A percentile compares a stretch with the other conserved stretches of the same genome.
Evolutionary conservation across 257 asterid genomes (phyloP).

Genomic region (Lantana camara): DNA sequence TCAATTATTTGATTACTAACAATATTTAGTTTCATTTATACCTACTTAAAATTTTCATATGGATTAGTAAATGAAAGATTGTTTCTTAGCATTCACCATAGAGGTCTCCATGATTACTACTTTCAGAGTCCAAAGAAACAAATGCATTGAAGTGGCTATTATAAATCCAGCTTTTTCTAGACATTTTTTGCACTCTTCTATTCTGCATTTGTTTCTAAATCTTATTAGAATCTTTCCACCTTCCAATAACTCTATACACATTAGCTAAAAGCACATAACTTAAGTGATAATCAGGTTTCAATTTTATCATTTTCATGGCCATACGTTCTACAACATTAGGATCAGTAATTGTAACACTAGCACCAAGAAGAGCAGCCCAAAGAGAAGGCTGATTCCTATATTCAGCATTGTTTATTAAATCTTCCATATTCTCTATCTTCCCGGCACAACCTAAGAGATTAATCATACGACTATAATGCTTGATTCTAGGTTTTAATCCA

Average conservation of each 20-base stretch:
- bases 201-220: constrained; percentile 58
- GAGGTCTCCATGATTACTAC: constrained; percentile 18
- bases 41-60: too few species aligned
- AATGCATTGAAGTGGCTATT: constrained; percentile 29
- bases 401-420: constrained; percentile 48
- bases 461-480: constrained; percentile 88
- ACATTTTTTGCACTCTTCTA: constrained; percentile 59
- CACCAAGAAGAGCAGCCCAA: constrained; percentile 83
- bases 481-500: constrained; percentile 54
- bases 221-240: constrained; percentile 77
- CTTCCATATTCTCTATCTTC: constrained; percentile 77
- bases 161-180: constrained; percentile 89
- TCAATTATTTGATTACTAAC: too few species aligned
- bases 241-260: constrained; percentile 69
- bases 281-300: constrained; percentile 80
- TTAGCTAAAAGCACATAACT: constrained; percentile 81
- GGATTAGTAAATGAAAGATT: not conserved
- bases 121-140: constrained; percentile 2
- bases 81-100: constrained; percentile 11
- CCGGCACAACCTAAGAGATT: constrained; percentile 81
- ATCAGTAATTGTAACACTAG: constrained; percentile 62
- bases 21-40: too few species aligned
- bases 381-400: constrained; percentile 53
- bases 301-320: constrained; percentile 64
- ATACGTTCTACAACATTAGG: constrained; percentile 63